Conservation (phyloP, 306 rosid genomes). For the Lathyrus oleraceus region DNA sequence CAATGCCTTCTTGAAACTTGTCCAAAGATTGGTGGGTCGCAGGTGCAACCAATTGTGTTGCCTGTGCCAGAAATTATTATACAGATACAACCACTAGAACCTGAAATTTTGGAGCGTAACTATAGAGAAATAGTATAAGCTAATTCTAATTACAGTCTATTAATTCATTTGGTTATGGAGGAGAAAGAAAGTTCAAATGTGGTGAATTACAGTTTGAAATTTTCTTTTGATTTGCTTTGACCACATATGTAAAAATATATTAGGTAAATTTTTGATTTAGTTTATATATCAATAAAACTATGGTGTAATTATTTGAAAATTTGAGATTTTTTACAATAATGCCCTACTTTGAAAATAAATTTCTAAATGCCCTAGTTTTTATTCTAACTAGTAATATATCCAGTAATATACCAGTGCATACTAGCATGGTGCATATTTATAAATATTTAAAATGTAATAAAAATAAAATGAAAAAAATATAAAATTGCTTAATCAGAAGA, state of each 20-base stretch:
- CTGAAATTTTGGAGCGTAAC: constrained; percentile 53
- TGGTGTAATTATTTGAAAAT: background rate
- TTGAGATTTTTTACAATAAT: background rate
- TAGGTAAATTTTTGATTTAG: background rate
- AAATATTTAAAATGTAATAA: too few species aligned
- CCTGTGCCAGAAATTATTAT: constrained; percentile 46
- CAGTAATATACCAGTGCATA: too few species aligned
- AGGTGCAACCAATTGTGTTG: constrained; percentile 19
- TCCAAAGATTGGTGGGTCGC: constrained; percentile 60
- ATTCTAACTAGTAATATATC: too few species aligned
- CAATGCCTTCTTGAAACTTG: constrained; percentile 71
- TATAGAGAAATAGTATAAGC: background rate
- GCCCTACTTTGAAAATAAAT: too few species aligned
- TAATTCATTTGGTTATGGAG: background rate
- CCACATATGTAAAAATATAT: background rate
- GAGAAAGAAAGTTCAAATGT: background rate
- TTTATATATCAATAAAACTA: background rate
- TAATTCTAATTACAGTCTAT: background rate
- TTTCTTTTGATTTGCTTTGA: background rate
- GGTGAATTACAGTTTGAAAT: background rate
- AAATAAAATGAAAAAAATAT: too few species aligned
- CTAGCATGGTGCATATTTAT: too few species aligned
- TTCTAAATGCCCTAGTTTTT: too few species aligned
- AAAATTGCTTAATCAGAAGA: too few species aligned
- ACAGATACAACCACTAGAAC: constrained; percentile 56